Base-by-base conservation (phyloP, 139 green algal species). In the Chlamydomonas sp. region DNA sequence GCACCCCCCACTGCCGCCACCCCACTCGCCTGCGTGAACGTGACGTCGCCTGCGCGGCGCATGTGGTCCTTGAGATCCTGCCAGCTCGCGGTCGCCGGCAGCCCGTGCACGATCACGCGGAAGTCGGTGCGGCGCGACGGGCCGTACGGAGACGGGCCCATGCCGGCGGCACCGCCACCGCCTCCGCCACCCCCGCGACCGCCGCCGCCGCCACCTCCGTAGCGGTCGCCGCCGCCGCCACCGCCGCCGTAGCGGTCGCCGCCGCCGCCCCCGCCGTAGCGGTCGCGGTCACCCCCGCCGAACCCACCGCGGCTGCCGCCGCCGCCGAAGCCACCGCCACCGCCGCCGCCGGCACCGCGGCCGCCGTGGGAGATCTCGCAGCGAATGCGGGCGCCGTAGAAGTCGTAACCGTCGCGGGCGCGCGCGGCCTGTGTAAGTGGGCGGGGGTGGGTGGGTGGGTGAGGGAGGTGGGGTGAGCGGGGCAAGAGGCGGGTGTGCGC, bases 21-120 rank as follows among this genome's bases (percentile, higher is more conserved):
- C n/a, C n/a, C 63, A 10, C 74, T 1, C 64, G 85, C 82, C 69
- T 88, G 75, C 36, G 77, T 65, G 68, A 84, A 88, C 0, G 82
- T 84, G 22, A 88, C 82, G 3, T 88, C 82, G n/a, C 79, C 79
- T 6, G 73, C 70, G n/a, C 76, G 82, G 58, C 87, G 79, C 85
- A 92, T 91, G 82, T 91, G 85, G 73, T 92, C 91, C 84, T 97
- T 97, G 13, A 97, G 80, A 73, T 97, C 92, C 74, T 97, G 92
- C 92, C 92, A 97, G 63, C 79, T 91, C n/a, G 85, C 87, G 8
- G 83, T 89, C 5, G 80, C 50, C 26, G 92, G 92, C 66, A 97
- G 85, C 37, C 77, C 79, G 30, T 83, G 83, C 35, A 97, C 88
- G 0, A 88, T 74, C 0, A 92, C 84, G 3, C 89, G 78, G 76